Evolutionary conservation across 2,329 filamentous ascomycete species (phyloP), one percentile per base, ranked within the genome.

Genomic region (Elsinoe perseae): DNA sequence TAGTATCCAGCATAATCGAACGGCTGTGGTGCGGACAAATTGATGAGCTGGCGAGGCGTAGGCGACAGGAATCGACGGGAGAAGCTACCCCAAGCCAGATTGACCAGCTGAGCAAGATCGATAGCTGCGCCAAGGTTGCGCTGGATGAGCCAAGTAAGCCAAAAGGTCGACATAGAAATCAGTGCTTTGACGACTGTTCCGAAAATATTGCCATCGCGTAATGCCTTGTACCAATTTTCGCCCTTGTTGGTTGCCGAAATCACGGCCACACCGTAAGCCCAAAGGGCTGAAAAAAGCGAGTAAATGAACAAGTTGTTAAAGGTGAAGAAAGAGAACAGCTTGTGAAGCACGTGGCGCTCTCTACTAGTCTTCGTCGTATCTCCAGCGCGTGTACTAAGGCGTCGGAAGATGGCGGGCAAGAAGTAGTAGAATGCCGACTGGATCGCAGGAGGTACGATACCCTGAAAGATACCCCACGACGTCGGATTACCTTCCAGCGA

Each of bases 1-100:
- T 96, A 98, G 73, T 97, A 97, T 64, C 83, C 89, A 58, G 93
- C 89, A 66, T 96, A 97, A 63, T 97, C 91, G 69, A 98, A 96
- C 0, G 88, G 78, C 1, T 89, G 91, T 1, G 93, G 93, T 2
- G 93, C 93, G 0, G 91, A 95, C 66, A 93, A 81, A 69, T 95
- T 89, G 63, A 97, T 97, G 63, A 93, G 77, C 69, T 95, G 86
- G 63, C 93, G 81, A 4, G 93, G 93, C 2, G 93, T 97, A 2
- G 92, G 92, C 59, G 83, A 86, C 23, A 88, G 80, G 65, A 96
- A 93, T 56, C 85, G 92, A 67, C 89, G 85, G 60, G 85, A 81
- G 69, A 93, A 87, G 66, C 89, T 95, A 59, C 88, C 86, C 77
- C 85, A 87, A n/a, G 86, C 76, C 54, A 98, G 75, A 8, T 85